Evolutionary conservation across 2,329 filamentous ascomycete species (phyloP).

Genomic region (Aspergillus flavus): DNA sequence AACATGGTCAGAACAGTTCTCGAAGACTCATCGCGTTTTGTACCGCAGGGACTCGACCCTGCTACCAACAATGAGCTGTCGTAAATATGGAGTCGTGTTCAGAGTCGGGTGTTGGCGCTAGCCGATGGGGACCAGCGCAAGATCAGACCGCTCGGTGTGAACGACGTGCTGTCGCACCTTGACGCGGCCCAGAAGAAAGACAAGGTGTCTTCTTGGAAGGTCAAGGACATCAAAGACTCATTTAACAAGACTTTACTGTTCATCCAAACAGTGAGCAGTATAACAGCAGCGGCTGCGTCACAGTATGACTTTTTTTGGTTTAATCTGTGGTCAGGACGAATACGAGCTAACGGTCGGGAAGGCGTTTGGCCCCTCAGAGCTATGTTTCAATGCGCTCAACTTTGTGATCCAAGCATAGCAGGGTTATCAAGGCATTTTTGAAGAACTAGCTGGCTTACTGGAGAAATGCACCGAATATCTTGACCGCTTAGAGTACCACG

Average conservation of each 20-base stretch:
- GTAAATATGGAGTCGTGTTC: not conserved
- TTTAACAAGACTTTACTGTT: slow-evolving; percentile 21
- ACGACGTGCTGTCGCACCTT: slow-evolving; percentile 1
- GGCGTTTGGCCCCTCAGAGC: slow-evolving; percentile 23
- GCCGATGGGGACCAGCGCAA: not conserved
- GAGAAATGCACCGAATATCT: slow-evolving; percentile 20
- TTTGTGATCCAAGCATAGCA: slow-evolving; percentile 26
- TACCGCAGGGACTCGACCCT: not conserved
- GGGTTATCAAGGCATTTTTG: slow-evolving; percentile 23
- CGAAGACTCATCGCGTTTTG: not conserved
- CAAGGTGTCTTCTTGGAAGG: slow-evolving; percentile 8
- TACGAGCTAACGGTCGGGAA: slow-evolving; percentile 2
- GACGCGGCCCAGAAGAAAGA: slow-evolving; percentile 12
- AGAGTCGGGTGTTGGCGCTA: not conserved
- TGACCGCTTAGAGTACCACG: slow-evolving; percentile 20
- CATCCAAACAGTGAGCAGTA: slow-evolving; percentile 18
- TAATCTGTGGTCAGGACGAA: not conserved
- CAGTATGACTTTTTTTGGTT: slow-evolving; percentile 10
- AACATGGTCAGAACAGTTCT: not conserved
- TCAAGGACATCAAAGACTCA: slow-evolving; percentile 4
- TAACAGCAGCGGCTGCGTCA: slow-evolving; percentile 16
- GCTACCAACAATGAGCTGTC: not conserved
- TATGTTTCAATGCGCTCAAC: slow-evolving; percentile 26
- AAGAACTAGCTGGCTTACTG: slow-evolving; percentile 21
- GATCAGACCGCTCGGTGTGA: not conserved